Percentiles rank a stretch among this genome's conserved stretches.
phyloP scores from a whole-genome alignment of 345 rosid genomes.

The Camelina laxa region DNA sequence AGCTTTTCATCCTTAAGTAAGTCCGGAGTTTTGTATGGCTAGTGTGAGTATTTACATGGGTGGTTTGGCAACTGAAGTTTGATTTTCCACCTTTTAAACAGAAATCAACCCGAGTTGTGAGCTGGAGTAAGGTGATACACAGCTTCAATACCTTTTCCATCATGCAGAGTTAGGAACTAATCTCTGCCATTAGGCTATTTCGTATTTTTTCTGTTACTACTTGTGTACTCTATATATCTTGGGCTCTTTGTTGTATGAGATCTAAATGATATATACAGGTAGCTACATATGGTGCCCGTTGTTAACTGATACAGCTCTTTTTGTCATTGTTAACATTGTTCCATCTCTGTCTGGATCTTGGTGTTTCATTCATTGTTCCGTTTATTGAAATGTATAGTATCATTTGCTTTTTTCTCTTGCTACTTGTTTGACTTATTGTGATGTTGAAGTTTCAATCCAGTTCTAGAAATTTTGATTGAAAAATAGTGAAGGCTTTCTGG shows the following conservation, averaged over 20 bases:
- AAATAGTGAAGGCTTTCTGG: conserved; percentile 11
- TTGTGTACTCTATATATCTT: conserved; percentile 18
- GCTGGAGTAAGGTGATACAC: conserved; percentile 48
- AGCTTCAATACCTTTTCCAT: conserved; percentile 45
- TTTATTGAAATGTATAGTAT: conserved; percentile 15
- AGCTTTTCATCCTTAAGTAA: conserved; percentile 6
- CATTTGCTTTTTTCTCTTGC: conserved; percentile 10
- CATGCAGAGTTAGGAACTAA: conserved; percentile 48
- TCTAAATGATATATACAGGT: conserved; percentile 27
- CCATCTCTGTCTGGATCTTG: conserved; percentile 23
- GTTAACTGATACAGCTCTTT: conserved; percentile 16
- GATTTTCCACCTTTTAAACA: conserved; percentile 40
- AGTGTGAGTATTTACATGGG: conserved; percentile 31
- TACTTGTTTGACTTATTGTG: conserved; percentile 17
- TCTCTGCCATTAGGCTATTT: conserved; percentile 39
- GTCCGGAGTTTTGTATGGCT: conserved; percentile 24
- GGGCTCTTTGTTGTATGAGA: conserved; percentile 35
- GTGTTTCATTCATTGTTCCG: not conserved
- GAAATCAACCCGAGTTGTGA: conserved; percentile 42
- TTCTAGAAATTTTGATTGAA: conserved; percentile 26
- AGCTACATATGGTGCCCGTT: conserved; percentile 20
- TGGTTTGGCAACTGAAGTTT: conserved; percentile 40
- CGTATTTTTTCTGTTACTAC: conserved; percentile 17
- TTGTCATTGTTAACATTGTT: conserved; percentile 27
- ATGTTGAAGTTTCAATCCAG: conserved; percentile 14